Evolutionary conservation across 225 moss, liverwort and hornwort genomes (phyloP).

Genomic region (Antitrichia curtipendula): DNA sequence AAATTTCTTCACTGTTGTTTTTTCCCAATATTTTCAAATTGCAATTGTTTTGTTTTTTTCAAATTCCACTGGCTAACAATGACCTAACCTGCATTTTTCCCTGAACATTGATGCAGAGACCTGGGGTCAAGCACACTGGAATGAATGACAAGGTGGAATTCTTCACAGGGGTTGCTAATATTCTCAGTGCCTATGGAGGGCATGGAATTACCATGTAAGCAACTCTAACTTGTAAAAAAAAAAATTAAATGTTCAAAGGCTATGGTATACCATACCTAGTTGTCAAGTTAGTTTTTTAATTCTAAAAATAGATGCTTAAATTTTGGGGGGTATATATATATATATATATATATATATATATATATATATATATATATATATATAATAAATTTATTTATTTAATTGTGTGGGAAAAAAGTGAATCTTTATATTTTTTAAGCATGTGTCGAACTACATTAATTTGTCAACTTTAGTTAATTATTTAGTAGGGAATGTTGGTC

Average conservation of each 20-base stretch:
- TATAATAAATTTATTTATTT: no score
- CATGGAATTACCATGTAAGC: slow-evolving; percentile 38
- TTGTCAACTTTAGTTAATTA: neutral
- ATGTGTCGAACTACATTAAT: neutral
- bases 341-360: no score
- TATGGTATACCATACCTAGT: neutral
- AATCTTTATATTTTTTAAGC: neutral
- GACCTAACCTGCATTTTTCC: no score
- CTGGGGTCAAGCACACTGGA: slow-evolving; percentile 22
- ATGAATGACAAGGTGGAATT: slow-evolving; percentile 21
- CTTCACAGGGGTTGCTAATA: slow-evolving; percentile 40
- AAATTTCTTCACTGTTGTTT: neutral
- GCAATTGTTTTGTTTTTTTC: neutral
- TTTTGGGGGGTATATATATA: no score
- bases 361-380: no score
- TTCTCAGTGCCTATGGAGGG: slow-evolving; percentile 25
- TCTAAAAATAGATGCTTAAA: neutral
- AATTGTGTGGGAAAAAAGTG: neutral
- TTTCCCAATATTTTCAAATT: neutral
- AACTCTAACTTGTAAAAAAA: neutral
- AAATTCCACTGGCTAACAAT: neutral
- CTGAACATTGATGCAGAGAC: neutral
- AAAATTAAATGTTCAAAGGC: neutral
- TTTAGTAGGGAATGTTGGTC: neutral
- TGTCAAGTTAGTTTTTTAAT: neutral